Percentiles rank a stretch among this genome's conserved stretches.
Evolutionary conservation across 352 stramenopile species (phyloP).

Genomic region (Globisporangium yorkense): DNA sequence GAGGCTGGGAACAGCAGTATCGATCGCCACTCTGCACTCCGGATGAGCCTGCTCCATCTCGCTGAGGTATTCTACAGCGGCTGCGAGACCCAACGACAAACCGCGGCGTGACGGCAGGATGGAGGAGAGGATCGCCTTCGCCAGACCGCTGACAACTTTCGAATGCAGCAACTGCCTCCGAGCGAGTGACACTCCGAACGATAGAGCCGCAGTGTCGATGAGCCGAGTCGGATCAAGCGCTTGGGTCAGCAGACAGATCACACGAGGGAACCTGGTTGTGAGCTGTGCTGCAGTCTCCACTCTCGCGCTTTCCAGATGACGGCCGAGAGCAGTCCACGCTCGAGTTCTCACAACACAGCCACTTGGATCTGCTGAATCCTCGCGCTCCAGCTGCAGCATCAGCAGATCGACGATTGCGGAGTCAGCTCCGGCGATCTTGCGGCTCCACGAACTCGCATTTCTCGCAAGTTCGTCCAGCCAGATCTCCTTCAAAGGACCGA

Average conservation of each 20-base stretch:
- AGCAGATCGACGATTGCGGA: background rate
- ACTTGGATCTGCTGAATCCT: background rate
- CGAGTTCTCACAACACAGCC: background rate
- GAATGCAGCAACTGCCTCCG: background rate
- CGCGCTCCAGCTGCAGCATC: background rate
- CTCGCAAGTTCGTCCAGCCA: background rate
- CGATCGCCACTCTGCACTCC: background rate
- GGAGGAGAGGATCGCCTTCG: background rate
- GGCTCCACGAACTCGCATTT: background rate
- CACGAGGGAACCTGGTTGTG: background rate
- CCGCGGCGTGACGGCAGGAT: background rate
- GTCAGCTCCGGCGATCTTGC: background rate
- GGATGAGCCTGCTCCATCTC: background rate
- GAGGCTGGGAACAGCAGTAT: background rate
- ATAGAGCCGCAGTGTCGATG: background rate
- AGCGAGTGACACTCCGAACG: background rate
- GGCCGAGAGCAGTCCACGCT: background rate
- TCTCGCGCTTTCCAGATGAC: background rate
- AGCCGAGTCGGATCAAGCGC: background rate
- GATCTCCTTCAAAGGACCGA: background rate
- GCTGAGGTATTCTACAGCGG: background rate
- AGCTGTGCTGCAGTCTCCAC: background rate
- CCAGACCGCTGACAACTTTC: background rate
- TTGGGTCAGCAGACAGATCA: background rate
- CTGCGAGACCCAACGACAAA: background rate